Conservation (phyloP, 2,329 filamentous ascomycete species). For the Penicillium sp. region DNA sequence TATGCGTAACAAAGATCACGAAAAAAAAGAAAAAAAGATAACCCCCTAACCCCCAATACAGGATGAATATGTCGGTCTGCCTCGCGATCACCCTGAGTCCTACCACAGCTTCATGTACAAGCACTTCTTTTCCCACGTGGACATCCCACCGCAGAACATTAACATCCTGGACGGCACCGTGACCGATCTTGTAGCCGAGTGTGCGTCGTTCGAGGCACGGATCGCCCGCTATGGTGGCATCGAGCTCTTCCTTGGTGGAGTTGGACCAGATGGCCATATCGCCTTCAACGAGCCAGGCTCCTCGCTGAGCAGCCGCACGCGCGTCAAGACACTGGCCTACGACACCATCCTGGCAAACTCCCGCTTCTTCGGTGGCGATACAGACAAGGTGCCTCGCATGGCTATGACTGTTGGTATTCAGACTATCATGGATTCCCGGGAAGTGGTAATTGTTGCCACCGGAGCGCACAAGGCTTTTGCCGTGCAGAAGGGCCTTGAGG, state of each 20-base stretch:
- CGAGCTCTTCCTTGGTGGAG: slow-evolving; percentile 80
- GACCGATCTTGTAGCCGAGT: slow-evolving; percentile 71
- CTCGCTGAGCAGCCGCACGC: slow-evolving; percentile 71
- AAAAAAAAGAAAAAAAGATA: no score
- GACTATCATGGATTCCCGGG: slow-evolving; percentile 76
- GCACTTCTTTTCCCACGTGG: slow-evolving; percentile 83
- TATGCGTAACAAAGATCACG: slow-evolving; percentile 38
- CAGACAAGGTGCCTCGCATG: slow-evolving; percentile 74
- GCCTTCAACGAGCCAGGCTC: slow-evolving; percentile 90
- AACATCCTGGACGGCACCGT: slow-evolving; percentile 83
- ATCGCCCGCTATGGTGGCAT: slow-evolving; percentile 76
- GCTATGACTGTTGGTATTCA: slow-evolving; percentile 82
- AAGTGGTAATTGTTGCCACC: slow-evolving; percentile 79
- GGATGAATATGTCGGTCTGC: slow-evolving; percentile 85
- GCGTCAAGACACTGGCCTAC: slow-evolving; percentile 83
- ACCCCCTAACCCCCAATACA: slow-evolving; percentile 33
- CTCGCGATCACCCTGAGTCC: slow-evolving; percentile 77
- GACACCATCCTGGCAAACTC: slow-evolving; percentile 86
- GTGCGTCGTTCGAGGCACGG: slow-evolving; percentile 73
- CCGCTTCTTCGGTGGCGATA: slow-evolving; percentile 75
- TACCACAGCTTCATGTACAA: slow-evolving; percentile 95
- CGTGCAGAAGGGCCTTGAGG: slow-evolving; percentile 76
- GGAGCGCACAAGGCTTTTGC: slow-evolving; percentile 79
- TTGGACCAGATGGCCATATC: slow-evolving; percentile 83
- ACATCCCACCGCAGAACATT: slow-evolving; percentile 77